Percentiles rank a stretch among this genome's conserved stretches.
phyloP scores from a whole-genome alignment of 2,329 filamentous ascomycete genomes.

The Aspergillus versicolor region DNA sequence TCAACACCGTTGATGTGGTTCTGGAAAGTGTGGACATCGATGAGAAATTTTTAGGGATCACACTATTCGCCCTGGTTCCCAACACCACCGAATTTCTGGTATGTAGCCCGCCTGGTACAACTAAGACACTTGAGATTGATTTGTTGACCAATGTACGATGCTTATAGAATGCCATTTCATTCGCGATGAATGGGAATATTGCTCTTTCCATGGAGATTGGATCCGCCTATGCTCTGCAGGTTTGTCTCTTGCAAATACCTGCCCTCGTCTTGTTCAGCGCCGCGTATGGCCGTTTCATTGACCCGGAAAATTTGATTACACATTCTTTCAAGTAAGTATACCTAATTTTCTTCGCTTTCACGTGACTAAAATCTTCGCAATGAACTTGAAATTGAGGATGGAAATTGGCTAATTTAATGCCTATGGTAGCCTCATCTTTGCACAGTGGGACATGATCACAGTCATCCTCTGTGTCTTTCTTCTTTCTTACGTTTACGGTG shows the following conservation, averaged over 20 bases:
- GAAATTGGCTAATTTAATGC: neutral
- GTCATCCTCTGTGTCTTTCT: constrained; percentile 95
- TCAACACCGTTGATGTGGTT: constrained; percentile 96
- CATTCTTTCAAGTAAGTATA: constrained; percentile 55
- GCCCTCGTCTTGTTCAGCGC: constrained; percentile 90
- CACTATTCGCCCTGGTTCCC: constrained; percentile 91
- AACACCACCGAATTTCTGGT: constrained; percentile 98
- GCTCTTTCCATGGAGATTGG: constrained; percentile 98
- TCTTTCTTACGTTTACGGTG: constrained; percentile 94
- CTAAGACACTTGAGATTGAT: neutral
- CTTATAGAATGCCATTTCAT: constrained; percentile 87
- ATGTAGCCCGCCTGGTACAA: constrained; percentile 25
- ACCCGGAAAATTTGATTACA: constrained; percentile 51
- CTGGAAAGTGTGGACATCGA: constrained; percentile 86
- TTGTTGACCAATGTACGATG: neutral
- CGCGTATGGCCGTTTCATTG: constrained; percentile 61
- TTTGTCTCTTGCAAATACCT: constrained; percentile 91
- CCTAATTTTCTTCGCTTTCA: neutral
- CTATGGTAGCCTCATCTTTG: constrained; percentile 73
- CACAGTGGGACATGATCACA: constrained; percentile 98
- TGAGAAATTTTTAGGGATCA: constrained; percentile 96
- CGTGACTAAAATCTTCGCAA: neutral
- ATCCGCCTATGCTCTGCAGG: constrained; percentile 92
- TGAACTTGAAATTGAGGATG: neutral
- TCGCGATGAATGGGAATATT: constrained; percentile 99